phyloP scores from a whole-genome alignment of 306 rosid species.

The Benincasa hispida region DNA sequence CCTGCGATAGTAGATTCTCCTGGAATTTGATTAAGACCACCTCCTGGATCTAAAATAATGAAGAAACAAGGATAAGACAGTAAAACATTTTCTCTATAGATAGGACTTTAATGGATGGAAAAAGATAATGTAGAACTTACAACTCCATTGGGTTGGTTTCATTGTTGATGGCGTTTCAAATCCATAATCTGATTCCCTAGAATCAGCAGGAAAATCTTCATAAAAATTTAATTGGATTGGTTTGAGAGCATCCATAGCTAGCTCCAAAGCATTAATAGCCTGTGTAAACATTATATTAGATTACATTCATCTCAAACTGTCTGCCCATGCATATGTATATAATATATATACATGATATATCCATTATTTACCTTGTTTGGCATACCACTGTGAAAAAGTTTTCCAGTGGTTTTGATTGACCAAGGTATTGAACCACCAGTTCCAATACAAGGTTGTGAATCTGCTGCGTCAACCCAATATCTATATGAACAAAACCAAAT shows the following conservation, averaged over 20 bases:
- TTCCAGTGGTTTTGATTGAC: constrained; percentile 45
- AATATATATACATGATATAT: too few relatives aligned
- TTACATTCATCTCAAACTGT: too few relatives aligned
- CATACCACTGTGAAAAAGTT: constrained; percentile 87
- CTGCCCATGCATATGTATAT: too few relatives aligned
- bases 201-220: constrained; percentile 84
- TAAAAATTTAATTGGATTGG: constrained; percentile 66
- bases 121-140: constrained; percentile 32
- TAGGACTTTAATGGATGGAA: too few relatives aligned
- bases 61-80: not conserved
- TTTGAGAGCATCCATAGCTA: constrained; percentile 87
- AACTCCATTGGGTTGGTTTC: constrained; percentile 97
- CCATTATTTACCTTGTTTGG: constrained; percentile 45
- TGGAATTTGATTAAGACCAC: constrained; percentile 93
- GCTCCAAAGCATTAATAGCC: constrained; percentile 85
- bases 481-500: constrained; percentile 21
- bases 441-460: constrained; percentile 88
- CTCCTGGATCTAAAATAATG: constrained; percentile 64
- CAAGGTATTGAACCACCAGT: constrained; percentile 94
- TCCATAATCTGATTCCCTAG: constrained; percentile 65
- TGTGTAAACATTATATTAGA: constrained; percentile 6
- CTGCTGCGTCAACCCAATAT: constrained; percentile 88
- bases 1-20: constrained; percentile 83
- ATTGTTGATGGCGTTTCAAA: constrained; percentile 92
- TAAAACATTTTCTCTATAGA: too few relatives aligned